These are phyloP conservation scores for Claviceps monticola DNA, from an alignment of 2,329 filamentous ascomycete species.

Conservation along the genomic window DNA sequence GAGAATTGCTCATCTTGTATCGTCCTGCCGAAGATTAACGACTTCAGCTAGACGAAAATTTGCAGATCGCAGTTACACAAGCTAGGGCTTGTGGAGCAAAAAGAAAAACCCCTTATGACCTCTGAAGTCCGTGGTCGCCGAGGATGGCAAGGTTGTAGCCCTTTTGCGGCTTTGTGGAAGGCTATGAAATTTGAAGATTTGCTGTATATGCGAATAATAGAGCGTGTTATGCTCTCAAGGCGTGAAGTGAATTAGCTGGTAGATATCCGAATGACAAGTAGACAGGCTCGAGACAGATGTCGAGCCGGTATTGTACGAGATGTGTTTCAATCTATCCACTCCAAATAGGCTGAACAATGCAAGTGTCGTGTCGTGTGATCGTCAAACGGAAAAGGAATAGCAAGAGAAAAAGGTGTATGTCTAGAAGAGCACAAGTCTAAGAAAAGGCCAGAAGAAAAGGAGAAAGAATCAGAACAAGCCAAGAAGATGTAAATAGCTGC, in stretches of 20 bases:
- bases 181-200: background rate
- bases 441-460: constrained; percentile 17
- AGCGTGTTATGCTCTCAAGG: constrained; percentile 2
- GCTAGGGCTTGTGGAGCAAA: background rate
- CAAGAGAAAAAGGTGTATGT: constrained; percentile 12
- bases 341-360: constrained; percentile 9
- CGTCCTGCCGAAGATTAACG: background rate
- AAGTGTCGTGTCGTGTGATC: constrained; percentile 7
- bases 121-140: background rate
- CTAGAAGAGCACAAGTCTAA: constrained; percentile 28
- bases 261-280: background rate
- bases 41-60: background rate
- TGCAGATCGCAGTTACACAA: background rate
- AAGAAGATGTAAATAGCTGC: background rate
- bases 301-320: background rate
- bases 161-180: background rate
- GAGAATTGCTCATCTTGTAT: constrained; percentile 34
- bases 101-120: no score
- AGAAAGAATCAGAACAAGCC: constrained; percentile 11
- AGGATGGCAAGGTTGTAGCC: background rate
- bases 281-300: background rate
- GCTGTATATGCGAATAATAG: no score
- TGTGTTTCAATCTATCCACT: constrained; percentile 7
- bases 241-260: constrained; percentile 9
- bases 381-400: constrained; percentile 9